Evolutionary conservation across 805 yeast species (phyloP).

Genomic region (Candida sithepensis): DNA sequence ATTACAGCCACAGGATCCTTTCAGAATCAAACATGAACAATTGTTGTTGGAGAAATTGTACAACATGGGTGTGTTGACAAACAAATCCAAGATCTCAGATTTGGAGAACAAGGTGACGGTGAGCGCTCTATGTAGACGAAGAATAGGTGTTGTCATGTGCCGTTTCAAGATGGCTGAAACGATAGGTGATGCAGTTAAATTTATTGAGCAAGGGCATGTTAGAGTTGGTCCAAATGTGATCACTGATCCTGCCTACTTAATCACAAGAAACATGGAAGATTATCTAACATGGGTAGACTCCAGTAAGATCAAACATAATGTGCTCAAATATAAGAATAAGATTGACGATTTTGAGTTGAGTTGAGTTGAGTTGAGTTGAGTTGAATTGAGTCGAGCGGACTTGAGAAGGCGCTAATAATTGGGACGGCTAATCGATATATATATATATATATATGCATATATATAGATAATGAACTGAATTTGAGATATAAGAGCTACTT

Average conservation of each 20-base stretch:
- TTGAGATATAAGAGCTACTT: no score
- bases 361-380: slow-evolving; percentile 33
- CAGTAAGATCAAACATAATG: slow-evolving; percentile 86
- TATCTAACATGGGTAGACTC: slow-evolving; percentile 97
- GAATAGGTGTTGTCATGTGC: slow-evolving; percentile 94
- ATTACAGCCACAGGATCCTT: slow-evolving; percentile 83
- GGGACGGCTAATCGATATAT: no score
- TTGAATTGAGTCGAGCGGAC: no score
- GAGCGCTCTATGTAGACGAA: slow-evolving; percentile 84
- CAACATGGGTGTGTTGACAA: slow-evolving; percentile 81
- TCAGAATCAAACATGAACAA: slow-evolving; percentile 84
- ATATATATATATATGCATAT: no score
- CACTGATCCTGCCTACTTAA: slow-evolving; percentile 92
- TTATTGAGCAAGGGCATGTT: slow-evolving; percentile 95
- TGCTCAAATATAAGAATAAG: slow-evolving; percentile 80
- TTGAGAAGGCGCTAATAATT: no score
- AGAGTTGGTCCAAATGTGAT: slow-evolving; percentile 95
- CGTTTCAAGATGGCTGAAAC: slow-evolving; percentile 91
- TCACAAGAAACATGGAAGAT: slow-evolving; percentile 92
- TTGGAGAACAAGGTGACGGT: slow-evolving; percentile 90
- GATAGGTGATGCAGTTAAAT: slow-evolving; percentile 82
- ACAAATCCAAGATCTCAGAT: slow-evolving; percentile 88
- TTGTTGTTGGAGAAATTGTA: slow-evolving; percentile 81
- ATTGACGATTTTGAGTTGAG: slow-evolving; percentile 55
- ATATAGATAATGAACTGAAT: no score